Conservation (phyloP, 2,329 filamentous ascomycete genomes). For the Aspergillus chevalieri region DNA sequence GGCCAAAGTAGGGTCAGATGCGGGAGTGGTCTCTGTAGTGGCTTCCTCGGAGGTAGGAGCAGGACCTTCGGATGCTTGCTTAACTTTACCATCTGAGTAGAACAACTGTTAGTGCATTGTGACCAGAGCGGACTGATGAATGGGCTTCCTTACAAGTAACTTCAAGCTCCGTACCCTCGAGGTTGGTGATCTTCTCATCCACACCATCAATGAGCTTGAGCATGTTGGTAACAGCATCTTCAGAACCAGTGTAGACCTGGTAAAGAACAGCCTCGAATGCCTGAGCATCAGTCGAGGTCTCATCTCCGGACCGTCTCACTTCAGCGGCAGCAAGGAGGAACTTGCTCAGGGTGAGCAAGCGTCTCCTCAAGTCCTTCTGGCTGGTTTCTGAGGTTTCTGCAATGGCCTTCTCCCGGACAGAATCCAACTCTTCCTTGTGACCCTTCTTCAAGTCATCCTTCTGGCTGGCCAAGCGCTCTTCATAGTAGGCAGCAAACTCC, state of each 20-base stretch:
- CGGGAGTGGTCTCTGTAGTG: slow-evolving; percentile 27
- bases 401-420: slow-evolving; percentile 45
- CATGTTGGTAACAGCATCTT: slow-evolving; percentile 53
- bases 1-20: slow-evolving; percentile 55
- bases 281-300: slow-evolving; percentile 51
- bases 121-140: not conserved
- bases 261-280: slow-evolving; percentile 60
- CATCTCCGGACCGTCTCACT: slow-evolving; percentile 54
- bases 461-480: slow-evolving; percentile 50
- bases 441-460: slow-evolving; percentile 50
- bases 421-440: slow-evolving; percentile 52
- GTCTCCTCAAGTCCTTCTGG: slow-evolving; percentile 47
- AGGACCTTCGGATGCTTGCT: slow-evolving; percentile 44
- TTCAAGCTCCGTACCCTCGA: slow-evolving; percentile 49
- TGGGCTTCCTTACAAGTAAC: slow-evolving; percentile 48
- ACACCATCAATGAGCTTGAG: slow-evolving; percentile 56
- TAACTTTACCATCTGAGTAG: slow-evolving; percentile 47
- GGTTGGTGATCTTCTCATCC: slow-evolving; percentile 52
- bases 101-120: slow-evolving; percentile 5
- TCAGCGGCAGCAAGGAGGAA: slow-evolving; percentile 59
- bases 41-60: slow-evolving; percentile 31
- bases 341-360: slow-evolving; percentile 54
- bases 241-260: slow-evolving; percentile 58
- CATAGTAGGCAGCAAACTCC: slow-evolving; percentile 54
- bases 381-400: slow-evolving; percentile 44